Percentiles rank a stretch among this genome's conserved stretches.
phyloP scores from a whole-genome alignment of 805 yeast genomes.

The Schwanniomyces polymorphus region DNA sequence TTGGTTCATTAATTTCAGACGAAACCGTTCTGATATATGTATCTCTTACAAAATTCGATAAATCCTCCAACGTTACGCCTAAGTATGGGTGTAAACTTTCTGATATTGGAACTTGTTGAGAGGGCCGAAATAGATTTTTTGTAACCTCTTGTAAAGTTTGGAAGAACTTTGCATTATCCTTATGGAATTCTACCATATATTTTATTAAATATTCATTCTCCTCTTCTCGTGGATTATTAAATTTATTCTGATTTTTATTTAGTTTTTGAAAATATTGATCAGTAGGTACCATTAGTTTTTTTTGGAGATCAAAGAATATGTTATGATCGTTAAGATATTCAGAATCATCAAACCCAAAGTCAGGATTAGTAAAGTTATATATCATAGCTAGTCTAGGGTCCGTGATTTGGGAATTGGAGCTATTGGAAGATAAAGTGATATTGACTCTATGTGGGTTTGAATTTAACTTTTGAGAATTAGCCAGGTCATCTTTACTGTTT shows the following conservation, averaged over 20 bases:
- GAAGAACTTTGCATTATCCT: slow-evolving; percentile 16
- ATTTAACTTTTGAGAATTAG: slow-evolving; percentile 5
- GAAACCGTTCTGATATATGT: slow-evolving; percentile 9
- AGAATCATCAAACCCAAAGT: slow-evolving; percentile 22
- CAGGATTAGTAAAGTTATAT: slow-evolving; percentile 35
- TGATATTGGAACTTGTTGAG: slow-evolving; percentile 19
- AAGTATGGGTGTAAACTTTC: slow-evolving; percentile 24
- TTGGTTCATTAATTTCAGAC: background rate
- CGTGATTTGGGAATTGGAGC: slow-evolving; percentile 31
- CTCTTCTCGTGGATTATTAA: slow-evolving; percentile 6
- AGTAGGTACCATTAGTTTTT: slow-evolving; percentile 31
- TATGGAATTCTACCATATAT: slow-evolving; percentile 18
- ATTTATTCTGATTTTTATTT: slow-evolving; percentile 11
- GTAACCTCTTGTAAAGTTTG: slow-evolving; percentile 15
- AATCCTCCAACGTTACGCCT: slow-evolving; percentile 29
- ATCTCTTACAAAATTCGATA: slow-evolving; percentile 20
- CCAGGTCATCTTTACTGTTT: slow-evolving; percentile 13
- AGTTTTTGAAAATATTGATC: slow-evolving; percentile 31
- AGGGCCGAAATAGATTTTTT: slow-evolving; percentile 24
- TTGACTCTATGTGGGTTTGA: slow-evolving; percentile 16
- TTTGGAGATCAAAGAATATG: slow-evolving; percentile 25
- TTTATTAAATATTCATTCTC: slow-evolving; percentile 10
- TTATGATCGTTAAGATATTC: slow-evolving; percentile 21
- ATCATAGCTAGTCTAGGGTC: slow-evolving; percentile 29
- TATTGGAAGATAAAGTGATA: slow-evolving; percentile 32